phyloP scores from a whole-genome alignment of 2,329 filamentous ascomycete species.

The Neofusicoccum cordaticola region DNA sequence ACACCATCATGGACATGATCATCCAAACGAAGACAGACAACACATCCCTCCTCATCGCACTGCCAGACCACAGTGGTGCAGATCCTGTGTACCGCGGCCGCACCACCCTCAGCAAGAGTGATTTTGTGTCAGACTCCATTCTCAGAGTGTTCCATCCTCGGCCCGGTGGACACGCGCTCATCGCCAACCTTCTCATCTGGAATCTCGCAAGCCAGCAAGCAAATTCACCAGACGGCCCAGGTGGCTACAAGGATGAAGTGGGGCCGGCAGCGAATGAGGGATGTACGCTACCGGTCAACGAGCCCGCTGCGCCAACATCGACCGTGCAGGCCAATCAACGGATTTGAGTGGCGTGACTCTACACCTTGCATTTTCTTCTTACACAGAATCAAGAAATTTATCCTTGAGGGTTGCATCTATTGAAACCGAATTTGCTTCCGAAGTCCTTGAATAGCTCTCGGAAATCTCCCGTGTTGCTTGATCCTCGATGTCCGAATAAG shows the following conservation, averaged over 20 bases:
- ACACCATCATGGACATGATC: background rate
- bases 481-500: too few species aligned
- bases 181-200: slow-evolving; percentile 26
- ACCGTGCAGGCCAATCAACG: too few species aligned
- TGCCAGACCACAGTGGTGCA: background rate
- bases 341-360: too few species aligned
- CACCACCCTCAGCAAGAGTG: background rate
- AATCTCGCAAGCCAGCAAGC: slow-evolving; percentile 18
- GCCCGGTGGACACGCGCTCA: slow-evolving; percentile 25
- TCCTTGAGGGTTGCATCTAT: too few species aligned
- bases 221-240: background rate
- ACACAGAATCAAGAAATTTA: too few species aligned
- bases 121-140: slow-evolving; percentile 24
- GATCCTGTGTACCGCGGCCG: background rate
- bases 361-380: too few species aligned
- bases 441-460: too few species aligned
- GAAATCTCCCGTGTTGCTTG: too few species aligned
- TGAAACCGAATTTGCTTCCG: too few species aligned
- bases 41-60: background rate
- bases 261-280: background rate
- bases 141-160: slow-evolving; percentile 32
- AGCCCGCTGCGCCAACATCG: too few species aligned
- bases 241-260: background rate
- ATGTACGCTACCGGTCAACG: background rate
- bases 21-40: background rate